Percentiles rank a stretch among this genome's conserved stretches.
Conservation (phyloP, 345 rosid genomes). For the Hibiscus tridactylites region DNA sequence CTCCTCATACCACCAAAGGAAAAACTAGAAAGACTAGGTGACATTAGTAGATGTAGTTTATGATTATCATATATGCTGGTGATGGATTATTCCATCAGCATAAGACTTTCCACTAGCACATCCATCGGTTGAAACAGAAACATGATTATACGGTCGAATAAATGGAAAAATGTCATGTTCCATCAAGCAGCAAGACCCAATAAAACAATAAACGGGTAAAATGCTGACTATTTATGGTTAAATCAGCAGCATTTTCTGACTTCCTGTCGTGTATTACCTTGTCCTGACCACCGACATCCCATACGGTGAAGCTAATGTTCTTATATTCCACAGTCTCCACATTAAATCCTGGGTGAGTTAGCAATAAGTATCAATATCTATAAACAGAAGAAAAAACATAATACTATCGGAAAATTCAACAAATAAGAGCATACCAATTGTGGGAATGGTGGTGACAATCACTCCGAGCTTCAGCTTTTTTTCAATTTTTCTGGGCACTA, state of each 20-base stretch:
- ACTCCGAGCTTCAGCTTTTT: slow-evolving; percentile 71
- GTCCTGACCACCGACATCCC: slow-evolving; percentile 83
- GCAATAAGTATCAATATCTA: not conserved
- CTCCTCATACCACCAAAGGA: slow-evolving; percentile 1
- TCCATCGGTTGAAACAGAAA: not conserved
- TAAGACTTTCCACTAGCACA: slow-evolving; percentile 20
- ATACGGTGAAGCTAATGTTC: slow-evolving; percentile 72
- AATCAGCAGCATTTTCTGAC: not conserved
- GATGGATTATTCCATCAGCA: slow-evolving; percentile 8
- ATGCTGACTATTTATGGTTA: not conserved
- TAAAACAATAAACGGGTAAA: not conserved
- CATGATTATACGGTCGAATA: not conserved
- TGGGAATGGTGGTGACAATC: slow-evolving; percentile 67
- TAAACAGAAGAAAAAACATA: not conserved
- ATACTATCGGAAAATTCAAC: not conserved
- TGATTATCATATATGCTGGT: slow-evolving; percentile 21
- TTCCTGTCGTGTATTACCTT: slow-evolving; percentile 29
- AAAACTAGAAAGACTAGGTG: slow-evolving; percentile 3
- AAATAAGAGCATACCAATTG: slow-evolving; percentile 41
- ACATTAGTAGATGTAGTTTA: slow-evolving; percentile 12
- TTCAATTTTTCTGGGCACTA: too few species aligned
- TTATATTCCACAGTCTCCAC: slow-evolving; percentile 76
- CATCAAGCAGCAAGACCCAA: not conserved
- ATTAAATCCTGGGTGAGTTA: slow-evolving; percentile 39
- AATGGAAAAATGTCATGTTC: not conserved